Evolutionary conservation across 179 eudicot genomes (phyloP).

Genomic region (Beta lomatogona): DNA sequence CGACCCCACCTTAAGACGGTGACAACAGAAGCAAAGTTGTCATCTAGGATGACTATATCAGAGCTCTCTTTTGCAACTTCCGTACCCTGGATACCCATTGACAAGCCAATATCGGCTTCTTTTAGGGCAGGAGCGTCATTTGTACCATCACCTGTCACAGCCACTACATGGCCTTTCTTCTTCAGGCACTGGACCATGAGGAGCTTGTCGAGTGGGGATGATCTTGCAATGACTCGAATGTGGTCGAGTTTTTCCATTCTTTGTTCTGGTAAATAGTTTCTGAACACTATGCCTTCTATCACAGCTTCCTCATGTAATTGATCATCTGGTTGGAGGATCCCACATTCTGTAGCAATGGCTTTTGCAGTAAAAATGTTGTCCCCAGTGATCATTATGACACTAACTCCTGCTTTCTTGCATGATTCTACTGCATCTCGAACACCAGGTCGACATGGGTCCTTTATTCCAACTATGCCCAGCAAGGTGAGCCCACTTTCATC

Average conservation of each 20-base stretch:
- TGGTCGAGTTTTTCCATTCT: conserved; percentile 43
- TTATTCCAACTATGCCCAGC: conserved; percentile 46
- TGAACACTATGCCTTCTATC: conserved; percentile 46
- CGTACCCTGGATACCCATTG: conserved; percentile 61
- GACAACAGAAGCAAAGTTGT: conserved; percentile 44
- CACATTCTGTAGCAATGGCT: conserved; percentile 51
- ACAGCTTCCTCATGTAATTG: conserved; percentile 32
- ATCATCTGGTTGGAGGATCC: conserved; percentile 35
- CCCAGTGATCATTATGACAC: conserved; percentile 51
- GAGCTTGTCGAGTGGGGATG: conserved; percentile 55
- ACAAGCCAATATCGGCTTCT: conserved; percentile 55
- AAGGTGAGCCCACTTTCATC: conserved; percentile 34
- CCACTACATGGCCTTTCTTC: conserved; percentile 51
- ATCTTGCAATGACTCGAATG: conserved; percentile 52
- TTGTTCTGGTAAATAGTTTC: conserved; percentile 42
- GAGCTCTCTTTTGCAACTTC: conserved; percentile 62
- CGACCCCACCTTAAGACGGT: conserved; percentile 53
- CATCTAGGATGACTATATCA: conserved; percentile 54
- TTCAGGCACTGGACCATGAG: conserved; percentile 52
- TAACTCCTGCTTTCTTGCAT: conserved; percentile 49
- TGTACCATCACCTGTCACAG: conserved; percentile 56
- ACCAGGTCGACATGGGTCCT: conserved; percentile 55
- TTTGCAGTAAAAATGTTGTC: conserved; percentile 54
- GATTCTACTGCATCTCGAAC: conserved; percentile 44
- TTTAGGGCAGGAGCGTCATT: conserved; percentile 53